Conservation (phyloP, 345 rosid genomes). For the Citrus cavaleriei region DNA sequence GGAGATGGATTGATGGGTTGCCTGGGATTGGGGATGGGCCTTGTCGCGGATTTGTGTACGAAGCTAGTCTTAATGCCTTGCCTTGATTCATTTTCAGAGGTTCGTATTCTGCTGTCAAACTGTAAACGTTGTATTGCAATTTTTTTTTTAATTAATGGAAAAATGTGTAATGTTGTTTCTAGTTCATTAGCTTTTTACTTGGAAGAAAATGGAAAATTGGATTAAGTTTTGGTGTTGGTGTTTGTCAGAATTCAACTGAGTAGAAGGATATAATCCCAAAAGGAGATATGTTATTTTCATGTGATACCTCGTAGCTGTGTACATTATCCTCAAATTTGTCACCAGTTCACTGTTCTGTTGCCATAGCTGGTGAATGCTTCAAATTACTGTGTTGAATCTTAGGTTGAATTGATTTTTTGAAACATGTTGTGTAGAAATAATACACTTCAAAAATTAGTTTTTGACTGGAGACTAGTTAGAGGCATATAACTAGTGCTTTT, state of each 20-base stretch:
- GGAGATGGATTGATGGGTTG: slow-evolving; percentile 86
- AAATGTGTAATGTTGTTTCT: not conserved
- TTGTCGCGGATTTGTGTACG: slow-evolving; percentile 71
- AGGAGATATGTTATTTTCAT: not conserved
- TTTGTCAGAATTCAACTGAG: not conserved
- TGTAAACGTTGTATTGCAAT: not conserved
- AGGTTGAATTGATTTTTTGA: not conserved
- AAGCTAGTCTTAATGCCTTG: slow-evolving; percentile 51
- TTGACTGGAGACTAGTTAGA: not conserved
- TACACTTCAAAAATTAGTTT: no score
- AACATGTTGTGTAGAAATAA: not conserved
- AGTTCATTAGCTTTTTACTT: not conserved
- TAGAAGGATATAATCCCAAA: not conserved
- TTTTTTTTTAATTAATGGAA: not conserved
- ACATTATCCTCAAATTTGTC: not conserved
- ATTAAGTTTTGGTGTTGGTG: not conserved
- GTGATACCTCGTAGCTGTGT: not conserved
- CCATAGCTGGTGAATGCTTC: not conserved
- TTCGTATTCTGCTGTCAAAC: not conserved
- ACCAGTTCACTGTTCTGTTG: not conserved
- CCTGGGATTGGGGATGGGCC: slow-evolving; percentile 63
- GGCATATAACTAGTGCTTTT: not conserved
- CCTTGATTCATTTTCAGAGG: slow-evolving; percentile 29
- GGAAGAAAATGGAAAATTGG: not conserved
- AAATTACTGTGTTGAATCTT: not conserved